Base-by-base conservation (phyloP, 371 early-diverging fungal genomes). In the Dinochytrium kinnereticum region DNA sequence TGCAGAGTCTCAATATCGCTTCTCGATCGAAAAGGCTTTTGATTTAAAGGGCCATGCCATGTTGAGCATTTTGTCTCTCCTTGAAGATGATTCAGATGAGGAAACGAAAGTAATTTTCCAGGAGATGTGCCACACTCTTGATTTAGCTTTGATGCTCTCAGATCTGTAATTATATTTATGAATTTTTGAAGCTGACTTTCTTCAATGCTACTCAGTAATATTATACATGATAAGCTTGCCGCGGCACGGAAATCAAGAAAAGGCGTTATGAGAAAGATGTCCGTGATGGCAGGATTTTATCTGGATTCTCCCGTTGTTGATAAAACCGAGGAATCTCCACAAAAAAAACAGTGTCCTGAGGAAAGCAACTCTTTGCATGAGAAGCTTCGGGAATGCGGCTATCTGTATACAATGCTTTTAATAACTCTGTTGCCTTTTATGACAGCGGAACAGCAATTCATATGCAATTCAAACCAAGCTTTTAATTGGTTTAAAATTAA, bases 21-120 rank as follows among this genome's bases (percentile, higher is more conserved):
- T 44, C 17, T 38, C 75, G 1, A 81, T 82, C 59, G 70, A 53
- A 0, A 72, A 78, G 21, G 80, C 83, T 0, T 68, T 79, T 17
- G 82, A 83, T 44, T 70, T 88, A 28, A 87, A 86, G 79, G 86
- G 84, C 26, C 83, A 86, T 65, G 86, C 84, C 1, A 80, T 83
- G 7, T 78, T 83, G 1, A 82, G 79, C 51, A 76, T 88, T 21
- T 78, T 87, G 5, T 86, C 86, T 71, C 76, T 88, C 38, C 75
- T 88, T 10, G 89, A 88, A 75, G 89, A 86, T 51, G 86, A 86
- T 59, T 24, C 73, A 0, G 85, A 86, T 64, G 82, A 80, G 30
- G 82, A 87, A 33, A 86, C 84, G 31, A 76, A 82, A 24, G 67
- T 70, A 1, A 84, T 88, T 7, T 87, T 85, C 70, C 75, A 78